Conservation (phyloP, 768 basidiomycete species). For the Mycena haematopus region DNA sequence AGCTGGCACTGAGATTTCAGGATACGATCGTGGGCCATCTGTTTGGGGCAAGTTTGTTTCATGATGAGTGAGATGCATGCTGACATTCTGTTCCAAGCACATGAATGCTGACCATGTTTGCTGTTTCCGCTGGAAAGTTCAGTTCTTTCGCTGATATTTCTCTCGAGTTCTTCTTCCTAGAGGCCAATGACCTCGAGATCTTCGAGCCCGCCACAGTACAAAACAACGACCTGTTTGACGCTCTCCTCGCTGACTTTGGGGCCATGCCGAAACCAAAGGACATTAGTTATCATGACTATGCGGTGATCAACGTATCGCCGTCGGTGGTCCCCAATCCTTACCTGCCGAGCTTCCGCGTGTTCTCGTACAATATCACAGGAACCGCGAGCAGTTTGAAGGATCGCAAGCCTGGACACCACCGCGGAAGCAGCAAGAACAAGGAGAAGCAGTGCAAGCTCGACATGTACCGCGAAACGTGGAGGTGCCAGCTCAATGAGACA, state of each 20-base stretch:
- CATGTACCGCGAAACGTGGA: slow-evolving; percentile 64
- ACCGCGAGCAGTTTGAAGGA: slow-evolving; percentile 15
- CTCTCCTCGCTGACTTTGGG: slow-evolving; percentile 68
- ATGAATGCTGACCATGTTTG: slow-evolving; percentile 86
- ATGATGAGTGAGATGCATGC: slow-evolving; percentile 32
- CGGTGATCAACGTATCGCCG: slow-evolving; percentile 80
- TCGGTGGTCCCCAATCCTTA: slow-evolving; percentile 90
- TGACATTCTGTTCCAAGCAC: slow-evolving; percentile 54
- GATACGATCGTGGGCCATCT: slow-evolving; percentile 89
- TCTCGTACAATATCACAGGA: slow-evolving; percentile 77
- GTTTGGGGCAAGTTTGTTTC: slow-evolving; percentile 67
- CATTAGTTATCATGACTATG: slow-evolving; percentile 68
- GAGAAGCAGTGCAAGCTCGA: slow-evolving; percentile 53
- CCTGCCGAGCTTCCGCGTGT: slow-evolving; percentile 80
- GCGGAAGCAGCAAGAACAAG: slow-evolving; percentile 53
- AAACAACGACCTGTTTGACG: slow-evolving; percentile 53
- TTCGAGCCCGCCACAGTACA: slow-evolving; percentile 32
- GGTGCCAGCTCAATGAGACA: slow-evolving; percentile 62
- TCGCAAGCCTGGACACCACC: slow-evolving; percentile 56
- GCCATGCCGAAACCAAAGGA: slow-evolving; percentile 62
- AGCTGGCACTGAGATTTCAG: slow-evolving; percentile 82
- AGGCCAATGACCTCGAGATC: slow-evolving; percentile 60
- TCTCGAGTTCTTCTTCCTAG: slow-evolving; percentile 60
- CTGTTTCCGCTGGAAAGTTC: slow-evolving; percentile 17
- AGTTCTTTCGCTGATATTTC: slow-evolving; percentile 23